phyloP scores from a whole-genome alignment of 768 basidiomycete genomes.

The Macrocybe gigantea region DNA sequence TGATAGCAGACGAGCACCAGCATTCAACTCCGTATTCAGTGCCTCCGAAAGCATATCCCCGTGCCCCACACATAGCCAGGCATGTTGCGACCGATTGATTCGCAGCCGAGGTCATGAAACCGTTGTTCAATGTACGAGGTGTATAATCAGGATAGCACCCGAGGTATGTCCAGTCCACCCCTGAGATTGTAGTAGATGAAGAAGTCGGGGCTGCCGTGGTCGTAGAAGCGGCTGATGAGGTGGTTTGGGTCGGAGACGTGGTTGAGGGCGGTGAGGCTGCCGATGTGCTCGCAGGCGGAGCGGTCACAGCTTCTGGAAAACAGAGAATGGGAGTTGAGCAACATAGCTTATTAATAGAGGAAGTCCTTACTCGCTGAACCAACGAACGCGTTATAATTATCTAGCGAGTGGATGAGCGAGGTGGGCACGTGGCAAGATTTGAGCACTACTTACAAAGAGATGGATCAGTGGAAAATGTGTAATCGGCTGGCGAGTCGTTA shows the following conservation, averaged over 20 bases:
- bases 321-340: not conserved
- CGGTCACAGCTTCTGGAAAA: not conserved
- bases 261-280: conserved; percentile 1
- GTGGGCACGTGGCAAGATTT: not conserved
- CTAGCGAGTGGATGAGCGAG: conserved; percentile 22
- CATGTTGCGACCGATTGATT: conserved; percentile 23
- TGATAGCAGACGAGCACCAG: conserved; percentile 21
- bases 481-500: conserved; percentile 40
- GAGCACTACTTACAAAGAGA: conserved; percentile 26
- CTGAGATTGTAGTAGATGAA: conserved; percentile 20
- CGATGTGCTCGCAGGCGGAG: not conserved
- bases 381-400: conserved; percentile 63
- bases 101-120: conserved; percentile 8
- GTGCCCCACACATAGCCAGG: conserved; percentile 17
- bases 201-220: conserved; percentile 14
- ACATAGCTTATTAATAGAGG: conserved; percentile 4
- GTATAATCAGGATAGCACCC: conserved; percentile 14
- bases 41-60: conserved; percentile 23
- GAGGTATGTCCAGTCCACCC: conserved; percentile 10
- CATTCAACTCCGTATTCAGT: conserved; percentile 27
- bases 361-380: conserved; percentile 33
- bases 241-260: conserved; percentile 1
- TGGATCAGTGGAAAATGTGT: conserved; percentile 30
- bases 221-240: conserved; percentile 10
- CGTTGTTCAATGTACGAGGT: conserved; percentile 16